phyloP scores from a whole-genome alignment of 2,329 filamentous ascomycete species.

The Aspergillus pseudoviridinutans region DNA sequence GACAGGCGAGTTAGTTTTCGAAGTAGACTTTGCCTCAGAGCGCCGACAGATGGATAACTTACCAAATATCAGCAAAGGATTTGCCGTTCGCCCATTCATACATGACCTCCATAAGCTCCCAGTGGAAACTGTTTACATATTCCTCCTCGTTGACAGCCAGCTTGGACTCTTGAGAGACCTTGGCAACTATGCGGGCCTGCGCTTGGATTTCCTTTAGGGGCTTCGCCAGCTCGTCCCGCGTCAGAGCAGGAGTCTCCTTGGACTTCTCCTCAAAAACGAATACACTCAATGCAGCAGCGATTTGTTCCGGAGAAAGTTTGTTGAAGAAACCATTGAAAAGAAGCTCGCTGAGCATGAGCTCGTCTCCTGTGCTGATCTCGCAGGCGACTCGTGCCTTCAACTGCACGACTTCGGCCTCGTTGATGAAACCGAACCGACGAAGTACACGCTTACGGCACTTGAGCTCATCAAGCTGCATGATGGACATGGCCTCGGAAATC shows the following conservation, averaged over 20 bases:
- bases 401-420: constrained; percentile 91
- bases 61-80: constrained; percentile 93
- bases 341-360: constrained; percentile 86
- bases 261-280: constrained; percentile 98
- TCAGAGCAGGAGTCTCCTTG: constrained; percentile 65
- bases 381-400: constrained; percentile 96
- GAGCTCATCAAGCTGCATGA: constrained; percentile 91
- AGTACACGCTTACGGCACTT: constrained; percentile 95
- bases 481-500: constrained; percentile 77
- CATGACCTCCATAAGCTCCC: constrained; percentile 95
- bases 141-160: constrained; percentile 91
- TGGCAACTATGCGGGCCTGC: constrained; percentile 83
- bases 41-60: constrained; percentile 41
- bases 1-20: constrained; percentile 10
- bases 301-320: constrained; percentile 81
- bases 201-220: constrained; percentile 81
- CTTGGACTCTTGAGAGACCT: constrained; percentile 93
- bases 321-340: constrained; percentile 99
- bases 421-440: constrained; percentile 90
- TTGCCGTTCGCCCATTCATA: constrained; percentile 86
- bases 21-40: constrained; percentile 1
- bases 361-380: constrained; percentile 95
- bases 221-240: constrained; percentile 75
- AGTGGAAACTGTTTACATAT: constrained; percentile 85
- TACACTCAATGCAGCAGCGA: constrained; percentile 79